Percentiles rank a stretch among this genome's conserved stretches.
Evolutionary conservation across 305 asterid species (phyloP).

Genomic region (Solanum hybrid): DNA sequence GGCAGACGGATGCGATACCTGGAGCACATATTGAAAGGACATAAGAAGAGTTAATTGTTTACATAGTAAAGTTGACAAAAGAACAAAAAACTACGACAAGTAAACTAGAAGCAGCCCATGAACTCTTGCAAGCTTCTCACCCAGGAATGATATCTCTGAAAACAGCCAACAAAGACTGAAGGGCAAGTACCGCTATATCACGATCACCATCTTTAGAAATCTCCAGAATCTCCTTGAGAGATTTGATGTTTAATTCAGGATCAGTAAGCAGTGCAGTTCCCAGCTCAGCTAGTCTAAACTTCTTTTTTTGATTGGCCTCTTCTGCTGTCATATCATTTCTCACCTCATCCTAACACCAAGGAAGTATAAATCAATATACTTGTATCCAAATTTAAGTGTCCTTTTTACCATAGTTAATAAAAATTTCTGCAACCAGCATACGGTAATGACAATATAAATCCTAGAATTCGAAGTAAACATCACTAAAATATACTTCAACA

Average conservation of each 20-base stretch:
- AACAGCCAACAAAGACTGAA: constrained; percentile 86
- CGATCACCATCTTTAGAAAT: constrained; percentile 56
- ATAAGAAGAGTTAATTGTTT: constrained; percentile 5
- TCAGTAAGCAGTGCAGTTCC: constrained; percentile 77
- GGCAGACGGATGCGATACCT: constrained; percentile 91
- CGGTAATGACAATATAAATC: not conserved
- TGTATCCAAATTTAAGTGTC: not conserved
- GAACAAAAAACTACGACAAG: not conserved
- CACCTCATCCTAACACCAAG: constrained; percentile 57
- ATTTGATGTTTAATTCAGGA: constrained; percentile 78
- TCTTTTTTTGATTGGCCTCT: constrained; percentile 67
- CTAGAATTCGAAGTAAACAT: not conserved
- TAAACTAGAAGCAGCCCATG: constrained; percentile 1
- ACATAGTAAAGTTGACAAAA: constrained; percentile 3
- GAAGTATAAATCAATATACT: not conserved
- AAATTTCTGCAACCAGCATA: not conserved
- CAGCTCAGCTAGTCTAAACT: constrained; percentile 72
- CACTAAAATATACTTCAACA: not conserved
- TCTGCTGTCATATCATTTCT: constrained; percentile 64
- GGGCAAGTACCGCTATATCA: constrained; percentile 49
- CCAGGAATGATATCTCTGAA: constrained; percentile 94
- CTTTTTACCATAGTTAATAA: not conserved
- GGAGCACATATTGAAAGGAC: constrained; percentile 18
- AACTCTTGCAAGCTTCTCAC: constrained; percentile 31
- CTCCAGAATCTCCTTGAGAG: constrained; percentile 79